Percentiles rank a stretch among this genome's conserved stretches.
phyloP scores from a whole-genome alignment of 306 rosid genomes.

The Cucurbita pepo region DNA sequence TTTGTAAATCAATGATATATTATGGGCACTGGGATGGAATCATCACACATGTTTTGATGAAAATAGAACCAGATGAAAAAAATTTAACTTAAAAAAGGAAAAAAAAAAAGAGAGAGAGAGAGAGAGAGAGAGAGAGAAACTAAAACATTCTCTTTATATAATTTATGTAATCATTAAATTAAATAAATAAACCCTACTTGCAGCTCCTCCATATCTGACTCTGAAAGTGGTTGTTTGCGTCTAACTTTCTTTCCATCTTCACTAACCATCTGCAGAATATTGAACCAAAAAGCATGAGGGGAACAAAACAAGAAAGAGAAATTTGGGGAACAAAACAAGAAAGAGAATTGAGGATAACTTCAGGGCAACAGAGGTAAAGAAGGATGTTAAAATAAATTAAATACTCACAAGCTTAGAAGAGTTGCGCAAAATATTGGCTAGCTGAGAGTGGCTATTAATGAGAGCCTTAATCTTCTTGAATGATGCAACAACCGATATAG shows the following conservation, averaged over 20 bases:
- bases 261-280: conserved; percentile 54
- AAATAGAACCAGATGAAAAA: neutral
- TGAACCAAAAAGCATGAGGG: conserved; percentile 9
- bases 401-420: conserved; percentile 81
- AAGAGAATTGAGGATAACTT: neutral
- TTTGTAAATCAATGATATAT: neutral
- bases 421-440: conserved; percentile 69
- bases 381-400: neutral
- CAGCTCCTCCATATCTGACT: conserved; percentile 75
- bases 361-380: neutral
- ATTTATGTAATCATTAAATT: neutral
- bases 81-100: neutral
- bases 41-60: neutral
- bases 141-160: neutral
- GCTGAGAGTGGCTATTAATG: conserved; percentile 53
- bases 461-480: conserved; percentile 97
- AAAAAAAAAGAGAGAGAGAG: neutral
- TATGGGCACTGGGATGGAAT: neutral
- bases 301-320: conserved; percentile 2
- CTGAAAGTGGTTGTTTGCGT: conserved; percentile 58
- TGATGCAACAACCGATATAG: conserved; percentile 85
- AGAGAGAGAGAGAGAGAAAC: no score
- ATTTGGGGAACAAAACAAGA: neutral
- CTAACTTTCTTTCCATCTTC: conserved; percentile 89
- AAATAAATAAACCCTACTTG: conserved; percentile 38